Base-by-base conservation (phyloP, 345 rosid species). In the Boechera retrofracta region DNA sequence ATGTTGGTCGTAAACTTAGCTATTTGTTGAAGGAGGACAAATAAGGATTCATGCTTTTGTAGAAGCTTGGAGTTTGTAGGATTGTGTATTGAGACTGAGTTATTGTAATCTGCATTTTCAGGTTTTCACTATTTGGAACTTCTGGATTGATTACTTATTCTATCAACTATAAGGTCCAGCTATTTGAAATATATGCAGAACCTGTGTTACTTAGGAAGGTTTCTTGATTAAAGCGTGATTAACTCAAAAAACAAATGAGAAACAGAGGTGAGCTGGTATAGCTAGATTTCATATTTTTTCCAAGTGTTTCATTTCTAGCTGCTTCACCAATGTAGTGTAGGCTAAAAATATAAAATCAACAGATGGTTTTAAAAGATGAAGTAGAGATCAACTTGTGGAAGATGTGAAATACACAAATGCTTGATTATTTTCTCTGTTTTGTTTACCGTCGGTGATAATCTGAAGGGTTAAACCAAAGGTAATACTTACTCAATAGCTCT, bases 381-480 rank as follows among this genome's bases (percentile, higher is more conserved):
- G 28, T 7, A 8, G 33, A 42, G 10, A 69, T 42, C 32, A 45
- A 58, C 5, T 44, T 54, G 55, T 58, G 35, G 10, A 71, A 52
- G 64, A 41, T 39, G 53, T 69, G 29, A 28, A 13, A 56, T 16
- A 58, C 36, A 21, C 24, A 31, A 48, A 70, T 57, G 36, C 16
- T 8, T 15, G 29, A 18, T 8, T 29, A 29, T 18, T 42, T 3
- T 31, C 74, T 41, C 29, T 2, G 16, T 32, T 5, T 55, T 38
- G 39, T 53, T 52, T 52, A n/a, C 53, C 21, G 21, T 18, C 21
- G 21, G 21, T 18, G 21, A 18, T 18, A 18, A 18, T 18, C 21
- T 18, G 73, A 26, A 63, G 26, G 12, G 39, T 49, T 28, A 41
- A 48, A 67, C 32, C 32, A 31, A 74, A 74, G 57, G 58, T 64